Conservation (phyloP, 768 basidiomycete genomes). For the Favolaschia claudopus region DNA sequence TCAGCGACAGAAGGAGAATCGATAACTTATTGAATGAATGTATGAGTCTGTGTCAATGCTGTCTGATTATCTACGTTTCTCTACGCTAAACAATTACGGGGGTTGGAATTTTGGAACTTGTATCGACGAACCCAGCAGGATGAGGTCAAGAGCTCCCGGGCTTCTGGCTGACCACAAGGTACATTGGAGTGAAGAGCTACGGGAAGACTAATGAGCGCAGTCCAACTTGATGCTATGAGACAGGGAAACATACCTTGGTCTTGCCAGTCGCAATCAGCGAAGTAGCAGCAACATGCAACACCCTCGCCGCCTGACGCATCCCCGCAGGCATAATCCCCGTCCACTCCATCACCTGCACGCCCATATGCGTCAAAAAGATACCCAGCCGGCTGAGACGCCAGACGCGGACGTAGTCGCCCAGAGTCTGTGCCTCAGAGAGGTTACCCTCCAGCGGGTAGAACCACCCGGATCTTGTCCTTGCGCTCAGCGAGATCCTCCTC, state of each 20-base stretch:
- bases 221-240: too few relatives aligned
- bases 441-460: conserved; percentile 98
- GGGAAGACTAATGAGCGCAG: background rate
- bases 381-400: conserved; percentile 93
- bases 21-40: too few relatives aligned
- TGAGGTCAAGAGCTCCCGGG: conserved; percentile 22
- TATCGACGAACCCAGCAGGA: too few relatives aligned
- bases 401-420: conserved; percentile 89
- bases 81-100: too few relatives aligned
- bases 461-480: conserved; percentile 80
- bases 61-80: too few relatives aligned
- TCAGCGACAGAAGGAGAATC: too few relatives aligned
- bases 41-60: too few relatives aligned
- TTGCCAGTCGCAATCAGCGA: conserved; percentile 69
- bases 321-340: conserved; percentile 89
- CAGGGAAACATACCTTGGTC: too few relatives aligned
- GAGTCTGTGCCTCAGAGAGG: conserved; percentile 88
- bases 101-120: too few relatives aligned
- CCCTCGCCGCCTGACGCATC: conserved; percentile 88
- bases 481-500: conserved; percentile 96
- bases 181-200: conserved; percentile 71
- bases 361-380: conserved; percentile 82
- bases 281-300: conserved; percentile 63
- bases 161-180: conserved; percentile 51
- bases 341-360: conserved; percentile 78